phyloP scores from a whole-genome alignment of 805 yeast species.

The Suhomyces tanzawaensis region DNA sequence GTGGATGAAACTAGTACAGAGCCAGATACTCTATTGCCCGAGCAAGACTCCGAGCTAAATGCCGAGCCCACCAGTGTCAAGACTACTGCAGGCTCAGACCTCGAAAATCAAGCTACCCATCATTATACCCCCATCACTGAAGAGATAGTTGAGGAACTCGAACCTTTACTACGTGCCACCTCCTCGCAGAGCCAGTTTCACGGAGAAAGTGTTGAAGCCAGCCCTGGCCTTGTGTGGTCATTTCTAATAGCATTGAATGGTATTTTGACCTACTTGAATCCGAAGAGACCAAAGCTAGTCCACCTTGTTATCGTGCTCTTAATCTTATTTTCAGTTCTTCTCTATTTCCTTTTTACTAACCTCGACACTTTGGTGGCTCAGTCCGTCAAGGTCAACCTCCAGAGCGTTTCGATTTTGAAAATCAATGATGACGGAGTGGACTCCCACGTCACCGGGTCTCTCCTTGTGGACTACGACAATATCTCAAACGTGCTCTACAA shows the following conservation, averaged over 20 bases:
- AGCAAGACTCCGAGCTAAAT: too few species aligned
- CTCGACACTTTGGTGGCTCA: conserved; percentile 14
- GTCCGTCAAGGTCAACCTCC: conserved; percentile 22
- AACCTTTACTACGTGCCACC: background rate
- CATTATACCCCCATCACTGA: background rate
- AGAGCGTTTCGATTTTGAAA: conserved; percentile 21
- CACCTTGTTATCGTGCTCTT: conserved; percentile 6
- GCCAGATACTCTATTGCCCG: too few species aligned
- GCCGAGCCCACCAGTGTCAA: too few species aligned
- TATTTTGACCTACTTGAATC: conserved; percentile 4
- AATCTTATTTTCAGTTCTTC: conserved; percentile 3
- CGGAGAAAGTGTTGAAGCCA: conserved; percentile 1
- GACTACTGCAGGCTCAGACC: background rate
- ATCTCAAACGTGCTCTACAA: conserved; percentile 22
- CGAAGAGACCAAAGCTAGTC: conserved; percentile 7
- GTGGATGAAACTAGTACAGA: too few species aligned
- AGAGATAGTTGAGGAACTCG: conserved; percentile 2
- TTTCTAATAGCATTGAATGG: background rate
- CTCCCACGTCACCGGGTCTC: conserved; percentile 25
- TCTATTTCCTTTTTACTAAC: conserved; percentile 6
- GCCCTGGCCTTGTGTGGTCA: conserved; percentile 2
- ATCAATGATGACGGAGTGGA: conserved; percentile 27
- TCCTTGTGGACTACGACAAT: conserved; percentile 27
- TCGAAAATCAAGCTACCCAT: background rate
- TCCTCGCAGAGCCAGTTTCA: background rate